Conservation (phyloP, 2,329 filamentous ascomycete species). For the Sporothrix phasma region DNA sequence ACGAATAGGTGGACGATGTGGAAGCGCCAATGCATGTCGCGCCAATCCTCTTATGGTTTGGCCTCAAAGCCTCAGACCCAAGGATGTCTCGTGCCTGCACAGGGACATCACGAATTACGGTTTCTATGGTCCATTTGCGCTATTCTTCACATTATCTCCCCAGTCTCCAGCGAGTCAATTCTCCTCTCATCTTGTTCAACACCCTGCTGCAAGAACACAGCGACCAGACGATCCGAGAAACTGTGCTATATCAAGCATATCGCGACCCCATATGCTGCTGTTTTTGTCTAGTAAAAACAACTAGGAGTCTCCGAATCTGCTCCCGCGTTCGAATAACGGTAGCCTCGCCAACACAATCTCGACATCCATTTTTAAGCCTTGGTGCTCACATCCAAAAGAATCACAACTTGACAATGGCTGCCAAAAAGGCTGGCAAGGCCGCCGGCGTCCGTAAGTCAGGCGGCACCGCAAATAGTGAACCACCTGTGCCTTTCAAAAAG, state of each 20-base stretch:
- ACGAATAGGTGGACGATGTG: background rate
- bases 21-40: background rate
- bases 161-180: too few relatives aligned
- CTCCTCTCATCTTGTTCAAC: too few relatives aligned
- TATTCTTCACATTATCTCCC: too few relatives aligned
- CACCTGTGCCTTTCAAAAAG: constrained; percentile 57
- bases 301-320: background rate
- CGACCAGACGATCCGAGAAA: background rate
- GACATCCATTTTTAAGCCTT: background rate
- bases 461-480: constrained; percentile 20
- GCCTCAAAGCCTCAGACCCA: too few relatives aligned
- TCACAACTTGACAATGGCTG: constrained; percentile 14
- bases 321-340: background rate
- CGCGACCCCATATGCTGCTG: background rate
- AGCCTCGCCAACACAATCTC: background rate
- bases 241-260: too few relatives aligned
- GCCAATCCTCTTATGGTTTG: constrained; percentile 4
- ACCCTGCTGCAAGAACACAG: background rate
- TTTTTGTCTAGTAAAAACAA: background rate
- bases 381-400: background rate
- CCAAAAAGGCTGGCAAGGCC: constrained; percentile 23
- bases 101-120: background rate
- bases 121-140: background rate
- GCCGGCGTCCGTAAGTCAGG: background rate
- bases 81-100: background rate